Evolutionary conservation across 2,329 filamentous ascomycete species (phyloP), one percentile per base, ranked within the genome.

Genomic region (Malbranchea cinnamomea): DNA sequence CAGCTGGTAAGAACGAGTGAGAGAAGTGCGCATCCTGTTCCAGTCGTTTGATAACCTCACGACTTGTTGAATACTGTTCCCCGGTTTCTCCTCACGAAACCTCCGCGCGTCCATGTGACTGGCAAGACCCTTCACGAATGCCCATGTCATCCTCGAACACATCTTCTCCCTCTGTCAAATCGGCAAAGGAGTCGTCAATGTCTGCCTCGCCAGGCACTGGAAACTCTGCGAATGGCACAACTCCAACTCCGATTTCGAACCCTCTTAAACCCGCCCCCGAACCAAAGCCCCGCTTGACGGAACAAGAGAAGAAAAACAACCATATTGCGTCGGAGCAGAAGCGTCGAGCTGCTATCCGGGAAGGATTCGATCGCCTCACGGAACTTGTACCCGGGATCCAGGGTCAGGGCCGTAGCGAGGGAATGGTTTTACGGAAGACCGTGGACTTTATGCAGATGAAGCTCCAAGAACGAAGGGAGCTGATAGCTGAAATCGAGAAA

Each of bases 331-430:
- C 73, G 4, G 65, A 68, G 40, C 63, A 68, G 41, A 68, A 78
- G 53, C 70, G 74, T 20, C 70, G 74, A 25, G 68, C 74, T 34
- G 79, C 78, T 9, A 92, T 93, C 41, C 69, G 84, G 26, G 74
- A 81, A 35, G 81, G 79, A 33, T 92, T 91, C 50, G 82, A 92
- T 52, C 69, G 74, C 19, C 67, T 93, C 15, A 80, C 80, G 10
- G 70, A 75, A 31, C 65, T 91, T 18, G 81, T 92, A 1, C 84
- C 84, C 0, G 82, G 80, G 0, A 65, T 91, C 31, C 70, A 81
- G 44, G 84, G 84, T 1, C 78, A 85, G 46, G 84, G 79, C 1
- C 73, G 83, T 26, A 89, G 81, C 39, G 84, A 93, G 52, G 81
- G 80, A 16, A 64, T 83, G 11, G 82, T 93, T n/a, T 63, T 93